phyloP scores from a whole-genome alignment of 2,329 filamentous ascomycete species.

The Aspergillus sergii region DNA sequence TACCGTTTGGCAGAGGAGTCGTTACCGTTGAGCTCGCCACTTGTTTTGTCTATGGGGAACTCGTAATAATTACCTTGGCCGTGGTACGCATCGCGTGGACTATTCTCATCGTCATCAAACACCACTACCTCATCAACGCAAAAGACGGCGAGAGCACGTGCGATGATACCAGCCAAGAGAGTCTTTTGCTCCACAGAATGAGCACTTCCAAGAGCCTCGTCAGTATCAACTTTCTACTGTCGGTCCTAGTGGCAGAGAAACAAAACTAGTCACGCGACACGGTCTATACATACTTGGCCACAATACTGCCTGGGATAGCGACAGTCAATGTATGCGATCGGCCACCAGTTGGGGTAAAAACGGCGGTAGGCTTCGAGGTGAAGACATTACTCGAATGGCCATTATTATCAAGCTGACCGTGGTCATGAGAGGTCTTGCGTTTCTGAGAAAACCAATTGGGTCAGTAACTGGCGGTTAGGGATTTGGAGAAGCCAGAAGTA shows the following conservation, averaged over 20 bases:
- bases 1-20: conserved; percentile 32
- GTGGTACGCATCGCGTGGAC: conserved; percentile 49
- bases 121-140: conserved; percentile 82
- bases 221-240: background rate
- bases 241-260: background rate
- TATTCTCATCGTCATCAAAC: conserved; percentile 66
- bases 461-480: background rate
- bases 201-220: conserved; percentile 53
- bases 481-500: background rate
- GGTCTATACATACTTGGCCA: conserved; percentile 63
- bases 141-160: conserved; percentile 80
- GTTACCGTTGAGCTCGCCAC: conserved; percentile 10
- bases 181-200: conserved; percentile 76
- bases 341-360: conserved; percentile 67
- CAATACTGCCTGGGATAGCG: conserved; percentile 75
- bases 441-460: conserved; percentile 15
- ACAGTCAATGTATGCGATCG: conserved; percentile 75
- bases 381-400: conserved; percentile 39
- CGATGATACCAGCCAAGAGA: conserved; percentile 71
- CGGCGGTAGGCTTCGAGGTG: conserved; percentile 68
- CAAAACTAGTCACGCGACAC: background rate
- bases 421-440: conserved; percentile 23
- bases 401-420: conserved; percentile 9
- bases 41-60: conserved; percentile 25
- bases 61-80: conserved; percentile 42